A percentile compares a stretch with the other conserved stretches of the same genome.
phyloP scores from a whole-genome alignment of 805 yeast genomes.

The Candida oleophila region DNA sequence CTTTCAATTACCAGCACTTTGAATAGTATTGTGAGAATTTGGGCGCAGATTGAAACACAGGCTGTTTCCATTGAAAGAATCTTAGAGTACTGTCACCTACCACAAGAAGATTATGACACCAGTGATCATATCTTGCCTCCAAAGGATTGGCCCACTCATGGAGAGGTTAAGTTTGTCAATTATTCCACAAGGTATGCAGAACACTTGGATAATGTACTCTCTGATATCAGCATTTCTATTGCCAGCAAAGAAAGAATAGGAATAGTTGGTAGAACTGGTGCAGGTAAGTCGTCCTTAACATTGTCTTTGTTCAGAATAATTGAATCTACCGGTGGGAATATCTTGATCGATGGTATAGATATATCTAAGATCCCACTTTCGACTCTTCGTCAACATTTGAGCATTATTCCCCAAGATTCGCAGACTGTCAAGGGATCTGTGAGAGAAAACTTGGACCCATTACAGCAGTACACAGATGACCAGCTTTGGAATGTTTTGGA shows the following conservation, averaged over 20 bases:
- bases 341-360: conserved; percentile 22
- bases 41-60: conserved; percentile 25
- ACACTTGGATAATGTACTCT: conserved; percentile 24
- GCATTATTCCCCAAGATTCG: conserved; percentile 29
- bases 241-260: conserved; percentile 25
- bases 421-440: conserved; percentile 25
- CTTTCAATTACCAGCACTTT: conserved; percentile 19
- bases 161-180: conserved; percentile 21
- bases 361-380: conserved; percentile 22
- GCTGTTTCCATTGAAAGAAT: conserved; percentile 26
- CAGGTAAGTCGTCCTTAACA: conserved; percentile 28
- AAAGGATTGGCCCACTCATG: conserved; percentile 21
- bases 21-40: conserved; percentile 19
- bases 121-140: conserved; percentile 12
- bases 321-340: conserved; percentile 23
- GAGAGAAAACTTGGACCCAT: conserved; percentile 27
- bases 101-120: conserved; percentile 15
- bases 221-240: conserved; percentile 20
- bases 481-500: conserved; percentile 26
- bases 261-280: conserved; percentile 31
- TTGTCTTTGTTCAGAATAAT: conserved; percentile 27
- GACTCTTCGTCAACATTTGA: conserved; percentile 24
- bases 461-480: conserved; percentile 20
- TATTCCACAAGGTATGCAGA: conserved; percentile 24
- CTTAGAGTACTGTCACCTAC: conserved; percentile 22